Conservation (phyloP, 441 rosid species). For the Melastoma candidum region DNA sequence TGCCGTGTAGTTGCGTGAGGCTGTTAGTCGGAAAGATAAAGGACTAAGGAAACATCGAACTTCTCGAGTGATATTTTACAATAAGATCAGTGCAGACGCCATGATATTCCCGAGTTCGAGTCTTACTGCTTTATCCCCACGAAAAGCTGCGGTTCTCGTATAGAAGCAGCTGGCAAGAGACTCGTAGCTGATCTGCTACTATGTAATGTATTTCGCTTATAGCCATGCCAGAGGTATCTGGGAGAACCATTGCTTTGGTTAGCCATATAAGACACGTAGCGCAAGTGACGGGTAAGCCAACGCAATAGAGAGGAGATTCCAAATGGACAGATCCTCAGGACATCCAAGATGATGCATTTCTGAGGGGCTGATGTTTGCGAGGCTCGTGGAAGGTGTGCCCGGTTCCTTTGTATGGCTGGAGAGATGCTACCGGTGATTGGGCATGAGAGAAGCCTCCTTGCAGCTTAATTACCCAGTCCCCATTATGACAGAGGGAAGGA, state of each 20-base stretch:
- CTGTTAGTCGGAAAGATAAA: constrained; percentile 43
- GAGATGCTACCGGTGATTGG: constrained; percentile 47
- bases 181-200: constrained; percentile 74
- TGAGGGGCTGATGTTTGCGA: constrained; percentile 41
- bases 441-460: constrained; percentile 16
- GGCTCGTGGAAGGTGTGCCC: constrained; percentile 32
- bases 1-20: constrained; percentile 78
- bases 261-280: constrained; percentile 51
- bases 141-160: constrained; percentile 6
- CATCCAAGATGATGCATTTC: constrained; percentile 65
- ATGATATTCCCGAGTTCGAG: no score
- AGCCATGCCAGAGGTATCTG: constrained; percentile 35
- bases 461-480: no score
- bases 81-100: no score
- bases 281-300: constrained; percentile 60
- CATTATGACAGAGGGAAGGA: no score
- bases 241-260: constrained; percentile 70
- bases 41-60: no score
- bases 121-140: no score
- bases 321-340: constrained; percentile 39
- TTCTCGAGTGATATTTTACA: no score
- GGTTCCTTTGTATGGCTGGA: constrained; percentile 50
- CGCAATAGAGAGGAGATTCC: constrained; percentile 43
- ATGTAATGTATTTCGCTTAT: constrained; percentile 37
- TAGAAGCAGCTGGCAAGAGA: constrained; percentile 74